Base-by-base conservation (phyloP, 768 basidiomycete genomes). In the Auricularia sp. region DNA sequence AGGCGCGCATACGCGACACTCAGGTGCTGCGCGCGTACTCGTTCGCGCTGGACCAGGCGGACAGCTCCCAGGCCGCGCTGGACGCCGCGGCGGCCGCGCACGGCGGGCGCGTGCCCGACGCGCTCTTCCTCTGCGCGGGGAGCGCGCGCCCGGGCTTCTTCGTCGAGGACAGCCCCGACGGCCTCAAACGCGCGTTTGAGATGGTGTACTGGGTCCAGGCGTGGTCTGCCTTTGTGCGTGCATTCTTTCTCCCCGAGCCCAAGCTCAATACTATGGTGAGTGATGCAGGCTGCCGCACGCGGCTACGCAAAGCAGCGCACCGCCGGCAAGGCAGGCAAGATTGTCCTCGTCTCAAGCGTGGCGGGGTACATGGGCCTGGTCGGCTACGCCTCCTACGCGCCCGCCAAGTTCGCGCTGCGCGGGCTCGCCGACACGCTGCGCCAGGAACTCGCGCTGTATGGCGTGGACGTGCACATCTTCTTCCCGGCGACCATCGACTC, bases 401-500 rank as follows among this genome's bases (percentile, higher is more conserved):
- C 93, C 0, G 87, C 85, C 10, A 96, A 96, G 72, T 88, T 90
- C 69, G 94, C 94, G 7, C 72, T 96, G 5, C 77, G 91, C 75
- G 93, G 88, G 14, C 83, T 97, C 0, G 91, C 90, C 14, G 94
- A 97, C 65, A 81, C 87, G 0, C 79, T 97, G 14, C 86, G 88
- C 7, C 87, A 85, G 33, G 94, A 96, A 71, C 77, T 92, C 61
- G 76, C 86, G 66, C 77, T 94, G 6, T 93, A 95, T 71, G 83
- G 81, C 61, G 89, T 92, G 71, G 78, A 80, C 62, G 83, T 92
- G 5, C 91, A 94, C 67, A 83, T 91, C 54, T 92, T 85, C 76
- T 87, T 91, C 75, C 92, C 94, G 0, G 81, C 81, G 1, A 91
- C 91, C 1, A 95, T 97, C 78, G 82, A 78, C 67, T 85, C 84